These are phyloP conservation scores for Sequoia sempervirens DNA, from an alignment of 75 land plant species.

Conservation along the genomic window DNA sequence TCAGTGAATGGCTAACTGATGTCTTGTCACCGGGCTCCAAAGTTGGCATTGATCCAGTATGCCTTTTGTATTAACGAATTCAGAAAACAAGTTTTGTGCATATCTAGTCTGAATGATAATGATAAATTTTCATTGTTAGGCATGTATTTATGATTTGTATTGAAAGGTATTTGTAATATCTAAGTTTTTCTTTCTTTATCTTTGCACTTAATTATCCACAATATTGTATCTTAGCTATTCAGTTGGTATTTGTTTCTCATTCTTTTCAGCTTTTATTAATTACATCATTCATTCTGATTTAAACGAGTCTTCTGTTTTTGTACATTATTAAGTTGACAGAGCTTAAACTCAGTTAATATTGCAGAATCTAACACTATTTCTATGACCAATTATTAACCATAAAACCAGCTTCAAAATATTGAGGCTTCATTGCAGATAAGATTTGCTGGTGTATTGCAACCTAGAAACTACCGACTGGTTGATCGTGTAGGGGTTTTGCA, in stretches of 20 bases:
- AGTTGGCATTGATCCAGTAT: constrained; percentile 97
- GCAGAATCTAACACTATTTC: background rate
- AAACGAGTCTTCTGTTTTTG: background rate
- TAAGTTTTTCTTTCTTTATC: background rate
- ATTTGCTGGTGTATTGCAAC: background rate
- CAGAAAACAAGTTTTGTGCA: background rate
- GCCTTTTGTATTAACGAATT: constrained; percentile 11
- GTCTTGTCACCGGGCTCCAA: constrained; percentile 68
- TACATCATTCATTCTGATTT: background rate
- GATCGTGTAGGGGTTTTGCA: too few relatives aligned
- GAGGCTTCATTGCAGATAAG: background rate
- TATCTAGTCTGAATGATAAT: background rate
- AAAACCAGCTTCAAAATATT: background rate
- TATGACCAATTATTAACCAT: background rate
- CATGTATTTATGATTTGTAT: background rate
- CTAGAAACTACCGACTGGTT: background rate
- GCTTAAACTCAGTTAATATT: background rate
- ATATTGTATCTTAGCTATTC: background rate
- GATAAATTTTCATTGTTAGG: background rate
- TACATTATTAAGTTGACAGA: background rate
- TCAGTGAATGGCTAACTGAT: constrained; percentile 86
- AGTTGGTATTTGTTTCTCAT: background rate
- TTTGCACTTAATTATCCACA: background rate
- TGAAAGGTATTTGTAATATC: background rate
- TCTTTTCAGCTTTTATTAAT: background rate